Evolutionary conservation across 768 basidiomycete genomes (phyloP).

Genomic region (Pisolithus marmoratus): DNA sequence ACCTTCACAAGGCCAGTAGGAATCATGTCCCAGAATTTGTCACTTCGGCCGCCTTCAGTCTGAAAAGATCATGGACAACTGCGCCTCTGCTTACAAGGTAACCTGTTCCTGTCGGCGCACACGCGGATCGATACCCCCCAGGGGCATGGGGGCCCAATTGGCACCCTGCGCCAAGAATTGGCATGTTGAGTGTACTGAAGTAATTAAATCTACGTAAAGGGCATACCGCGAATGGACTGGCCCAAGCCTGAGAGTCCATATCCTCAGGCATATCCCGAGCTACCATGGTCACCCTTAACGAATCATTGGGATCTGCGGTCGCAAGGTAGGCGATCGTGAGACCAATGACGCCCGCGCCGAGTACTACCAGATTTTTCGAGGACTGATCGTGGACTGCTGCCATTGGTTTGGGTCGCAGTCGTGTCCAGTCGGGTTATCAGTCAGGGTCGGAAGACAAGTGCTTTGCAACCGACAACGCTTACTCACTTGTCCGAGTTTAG

Average conservation of each 20-base stretch:
- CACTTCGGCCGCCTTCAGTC: constrained; percentile 21
- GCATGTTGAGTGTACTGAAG: not conserved
- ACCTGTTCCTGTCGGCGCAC: constrained; percentile 33
- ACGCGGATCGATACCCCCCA: constrained; percentile 28
- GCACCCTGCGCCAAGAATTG: constrained; percentile 33
- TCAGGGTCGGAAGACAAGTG: too few species aligned
- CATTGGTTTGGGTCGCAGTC: too few species aligned
- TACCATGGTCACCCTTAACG: constrained; percentile 23
- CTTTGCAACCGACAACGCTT: too few species aligned
- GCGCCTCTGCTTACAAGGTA: constrained; percentile 33
- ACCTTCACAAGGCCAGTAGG: constrained; percentile 38
- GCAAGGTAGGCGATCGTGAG: constrained; percentile 32
- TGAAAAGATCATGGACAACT: not conserved
- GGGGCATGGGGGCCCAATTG: constrained; percentile 41
- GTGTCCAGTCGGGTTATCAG: too few species aligned
- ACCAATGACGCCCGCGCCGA: constrained; percentile 37
- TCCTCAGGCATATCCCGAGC: constrained; percentile 35
- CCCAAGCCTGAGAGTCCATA: constrained; percentile 38
- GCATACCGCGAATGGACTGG: constrained; percentile 47
- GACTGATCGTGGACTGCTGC: not conserved
- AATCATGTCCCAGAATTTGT: constrained; percentile 45
- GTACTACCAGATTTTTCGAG: constrained; percentile 22
- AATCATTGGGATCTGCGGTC: constrained; percentile 14
- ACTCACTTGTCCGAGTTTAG: too few species aligned
- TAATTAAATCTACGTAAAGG: not conserved